Conservation (phyloP, 208 protist genomes). For the Wallacemonas sp. region DNA sequence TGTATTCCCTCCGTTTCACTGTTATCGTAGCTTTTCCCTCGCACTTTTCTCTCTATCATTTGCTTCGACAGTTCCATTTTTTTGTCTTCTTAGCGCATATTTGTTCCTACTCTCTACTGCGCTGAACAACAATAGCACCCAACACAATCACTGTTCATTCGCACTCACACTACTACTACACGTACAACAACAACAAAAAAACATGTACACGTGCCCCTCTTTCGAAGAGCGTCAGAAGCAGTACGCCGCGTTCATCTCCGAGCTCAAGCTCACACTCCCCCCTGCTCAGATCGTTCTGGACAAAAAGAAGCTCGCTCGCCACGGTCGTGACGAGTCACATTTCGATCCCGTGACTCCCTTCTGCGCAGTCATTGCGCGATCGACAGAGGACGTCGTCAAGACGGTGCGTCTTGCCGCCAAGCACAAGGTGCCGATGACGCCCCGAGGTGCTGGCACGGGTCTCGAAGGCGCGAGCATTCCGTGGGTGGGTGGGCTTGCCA, state of each 20-base stretch:
- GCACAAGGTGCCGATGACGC: constrained; percentile 35
- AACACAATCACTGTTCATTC: background rate
- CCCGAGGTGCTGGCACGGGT: constrained; percentile 27
- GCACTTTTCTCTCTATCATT: constrained; percentile 3
- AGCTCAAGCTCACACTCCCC: constrained; percentile 28
- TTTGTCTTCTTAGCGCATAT: background rate
- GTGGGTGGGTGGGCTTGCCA: constrained; percentile 27
- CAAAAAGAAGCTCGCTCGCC: constrained; percentile 23
- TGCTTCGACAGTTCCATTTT: constrained; percentile 8
- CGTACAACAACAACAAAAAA: too few species aligned
- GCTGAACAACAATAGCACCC: background rate
- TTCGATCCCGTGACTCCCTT: constrained; percentile 18
- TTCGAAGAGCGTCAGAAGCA: constrained; percentile 34
- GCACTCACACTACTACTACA: too few species aligned
- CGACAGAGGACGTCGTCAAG: constrained; percentile 15
- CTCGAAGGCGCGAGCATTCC: constrained; percentile 30
- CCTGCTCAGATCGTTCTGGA: constrained; percentile 30
- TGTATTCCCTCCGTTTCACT: too few species aligned
- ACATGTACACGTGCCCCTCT: constrained; percentile 27
- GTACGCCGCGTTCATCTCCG: constrained; percentile 33
- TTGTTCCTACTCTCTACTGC: background rate
- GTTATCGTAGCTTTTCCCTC: too few species aligned
- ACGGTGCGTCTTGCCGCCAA: constrained; percentile 20
- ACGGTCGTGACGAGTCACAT: constrained; percentile 27
- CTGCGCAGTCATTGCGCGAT: constrained; percentile 17